A percentile compares a stretch with the other conserved stretches of the same genome.
phyloP scores from a whole-genome alignment of 1,139 yeast genomes.

The Ashbya aceris region DNA sequence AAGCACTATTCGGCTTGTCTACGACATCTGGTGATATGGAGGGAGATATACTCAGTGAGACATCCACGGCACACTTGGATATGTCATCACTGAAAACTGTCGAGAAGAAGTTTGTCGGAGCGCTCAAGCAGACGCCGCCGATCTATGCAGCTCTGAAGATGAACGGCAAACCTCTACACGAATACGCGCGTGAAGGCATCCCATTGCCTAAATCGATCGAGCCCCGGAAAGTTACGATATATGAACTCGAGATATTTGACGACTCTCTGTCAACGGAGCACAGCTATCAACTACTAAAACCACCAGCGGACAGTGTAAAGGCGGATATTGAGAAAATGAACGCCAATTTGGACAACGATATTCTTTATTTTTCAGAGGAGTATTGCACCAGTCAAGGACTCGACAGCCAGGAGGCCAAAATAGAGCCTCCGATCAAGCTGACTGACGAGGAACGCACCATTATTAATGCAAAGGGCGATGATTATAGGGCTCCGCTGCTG shows the following conservation, averaged over 20 bases:
- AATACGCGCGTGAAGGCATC: conserved; percentile 82
- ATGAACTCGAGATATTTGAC: conserved; percentile 40
- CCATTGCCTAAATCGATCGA: conserved; percentile 79
- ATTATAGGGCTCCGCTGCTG: conserved; percentile 49
- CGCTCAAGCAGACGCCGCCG: conserved; percentile 85
- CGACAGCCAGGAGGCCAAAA: conserved; percentile 30
- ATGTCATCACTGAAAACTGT: conserved; percentile 42
- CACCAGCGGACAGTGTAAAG: conserved; percentile 35
- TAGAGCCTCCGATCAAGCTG: conserved; percentile 30
- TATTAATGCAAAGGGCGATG: conserved; percentile 23
- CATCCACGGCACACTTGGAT: conserved; percentile 50
- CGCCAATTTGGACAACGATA: conserved; percentile 57
- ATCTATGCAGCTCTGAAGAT: conserved; percentile 88
- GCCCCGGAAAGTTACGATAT: conserved; percentile 60
- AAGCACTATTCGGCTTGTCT: conserved; percentile 77
- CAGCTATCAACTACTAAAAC: conserved; percentile 41
- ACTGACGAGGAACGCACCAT: conserved; percentile 25
- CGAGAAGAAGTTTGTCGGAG: conserved; percentile 61
- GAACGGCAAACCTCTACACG: conserved; percentile 90
- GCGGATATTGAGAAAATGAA: conserved; percentile 42
- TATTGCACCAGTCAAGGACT: conserved; percentile 37
- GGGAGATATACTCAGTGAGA: conserved; percentile 64
- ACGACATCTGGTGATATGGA: conserved; percentile 94
- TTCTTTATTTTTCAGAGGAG: conserved; percentile 49
- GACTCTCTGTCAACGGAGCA: conserved; percentile 52